These are phyloP conservation scores for Apiospora malaysiana DNA, from an alignment of 2,329 filamentous ascomycete species.

Conservation along the genomic window DNA sequence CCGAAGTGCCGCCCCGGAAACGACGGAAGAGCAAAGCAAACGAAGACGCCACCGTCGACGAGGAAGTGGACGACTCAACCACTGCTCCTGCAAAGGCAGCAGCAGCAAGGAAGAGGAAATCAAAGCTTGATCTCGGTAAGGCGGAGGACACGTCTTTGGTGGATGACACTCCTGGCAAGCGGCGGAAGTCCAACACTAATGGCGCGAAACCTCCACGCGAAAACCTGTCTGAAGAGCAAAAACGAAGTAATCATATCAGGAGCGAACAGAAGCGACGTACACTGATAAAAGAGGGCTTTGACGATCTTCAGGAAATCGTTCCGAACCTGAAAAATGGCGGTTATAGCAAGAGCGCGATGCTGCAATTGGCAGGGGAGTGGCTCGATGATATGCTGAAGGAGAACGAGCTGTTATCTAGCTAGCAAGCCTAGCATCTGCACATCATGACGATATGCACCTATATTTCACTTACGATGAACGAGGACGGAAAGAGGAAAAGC, in stretches of 20 bases:
- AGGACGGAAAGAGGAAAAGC: constrained; percentile 14
- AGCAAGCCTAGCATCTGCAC: background rate
- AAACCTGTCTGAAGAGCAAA: constrained; percentile 88
- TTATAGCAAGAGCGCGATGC: constrained; percentile 82
- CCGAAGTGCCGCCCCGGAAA: constrained; percentile 53
- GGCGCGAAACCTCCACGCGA: constrained; percentile 59
- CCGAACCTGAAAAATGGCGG: constrained; percentile 76
- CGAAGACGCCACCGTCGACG: constrained; percentile 48
- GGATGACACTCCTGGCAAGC: constrained; percentile 47
- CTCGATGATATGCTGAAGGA: constrained; percentile 74
- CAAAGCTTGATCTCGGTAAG: constrained; percentile 49
- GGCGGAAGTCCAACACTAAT: constrained; percentile 55
- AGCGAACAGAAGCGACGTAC: constrained; percentile 64
- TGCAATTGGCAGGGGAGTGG: constrained; percentile 78
- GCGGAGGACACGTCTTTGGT: constrained; percentile 43
- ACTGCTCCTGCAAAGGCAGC: constrained; percentile 38
- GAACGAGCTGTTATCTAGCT: constrained; percentile 65
- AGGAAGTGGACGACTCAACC: constrained; percentile 46
- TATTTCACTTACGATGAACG: constrained; percentile 21
- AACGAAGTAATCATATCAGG: constrained; percentile 76
- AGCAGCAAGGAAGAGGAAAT: constrained; percentile 52
- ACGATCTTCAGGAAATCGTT: constrained; percentile 78
- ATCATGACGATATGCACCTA: constrained; percentile 17
- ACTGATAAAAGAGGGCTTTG: constrained; percentile 78
- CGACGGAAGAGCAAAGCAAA: constrained; percentile 61